A percentile compares a stretch with the other conserved stretches of the same genome.
Conservation (phyloP, 2,329 filamentous ascomycete genomes). For the Sarocladium kiliense region DNA sequence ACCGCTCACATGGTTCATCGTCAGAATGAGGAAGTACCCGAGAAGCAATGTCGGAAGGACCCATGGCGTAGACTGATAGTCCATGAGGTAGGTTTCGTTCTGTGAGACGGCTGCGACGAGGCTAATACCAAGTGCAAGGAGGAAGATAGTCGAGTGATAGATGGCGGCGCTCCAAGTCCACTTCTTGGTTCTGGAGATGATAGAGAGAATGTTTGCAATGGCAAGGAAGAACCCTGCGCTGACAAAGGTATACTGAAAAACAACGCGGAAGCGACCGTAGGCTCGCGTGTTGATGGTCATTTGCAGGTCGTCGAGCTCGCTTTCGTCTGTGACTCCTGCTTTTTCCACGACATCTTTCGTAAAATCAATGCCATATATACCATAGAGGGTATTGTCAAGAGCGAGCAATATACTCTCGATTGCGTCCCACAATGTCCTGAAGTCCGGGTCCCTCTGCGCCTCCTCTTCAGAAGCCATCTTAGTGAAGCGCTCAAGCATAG, state of each 20-base stretch:
- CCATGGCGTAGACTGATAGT: slow-evolving; percentile 24
- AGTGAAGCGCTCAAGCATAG: slow-evolving; percentile 12
- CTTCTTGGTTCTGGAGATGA: slow-evolving; percentile 23
- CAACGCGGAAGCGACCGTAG: slow-evolving; percentile 22
- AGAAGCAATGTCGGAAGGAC: slow-evolving; percentile 28
- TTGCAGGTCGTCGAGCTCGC: slow-evolving; percentile 16
- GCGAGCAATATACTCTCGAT: slow-evolving; percentile 20
- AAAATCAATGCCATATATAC: slow-evolving; percentile 24
- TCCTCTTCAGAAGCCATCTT: slow-evolving; percentile 16
- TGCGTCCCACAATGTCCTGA: slow-evolving; percentile 14
- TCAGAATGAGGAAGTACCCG: slow-evolving; percentile 27
- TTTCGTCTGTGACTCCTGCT: slow-evolving; percentile 9
- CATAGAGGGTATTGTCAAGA: slow-evolving; percentile 25
- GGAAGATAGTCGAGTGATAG: slow-evolving; percentile 22
- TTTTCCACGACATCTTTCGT: slow-evolving; percentile 14
- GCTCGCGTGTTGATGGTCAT: slow-evolving; percentile 18
- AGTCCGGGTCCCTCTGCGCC: slow-evolving; percentile 12
- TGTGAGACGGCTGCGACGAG: slow-evolving; percentile 22
- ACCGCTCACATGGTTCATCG: slow-evolving; percentile 21
- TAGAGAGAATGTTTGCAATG: slow-evolving; percentile 25
- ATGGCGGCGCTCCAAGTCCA: slow-evolving; percentile 27
- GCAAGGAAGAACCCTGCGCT: slow-evolving; percentile 26
- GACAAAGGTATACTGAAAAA: slow-evolving; percentile 30
- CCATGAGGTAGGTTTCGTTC: slow-evolving; percentile 10
- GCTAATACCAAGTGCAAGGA: slow-evolving; percentile 24